phyloP scores from a whole-genome alignment of 495 filamentous ascomycete species.

The Bombardia bombarda region DNA sequence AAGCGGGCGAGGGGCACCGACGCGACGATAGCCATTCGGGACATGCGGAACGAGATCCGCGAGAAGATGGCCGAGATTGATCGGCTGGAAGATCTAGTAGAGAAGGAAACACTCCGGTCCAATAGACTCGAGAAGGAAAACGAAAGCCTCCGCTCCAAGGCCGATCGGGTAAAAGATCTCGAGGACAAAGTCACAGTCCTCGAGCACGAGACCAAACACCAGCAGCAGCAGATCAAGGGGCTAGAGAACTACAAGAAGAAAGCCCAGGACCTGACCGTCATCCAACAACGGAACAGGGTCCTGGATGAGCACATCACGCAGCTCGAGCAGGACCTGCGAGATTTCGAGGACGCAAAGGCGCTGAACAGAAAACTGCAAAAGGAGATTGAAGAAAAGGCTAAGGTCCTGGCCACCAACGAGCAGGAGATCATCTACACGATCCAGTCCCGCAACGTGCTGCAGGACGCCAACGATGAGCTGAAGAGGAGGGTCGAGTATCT shows the following conservation, averaged over 20 bases:
- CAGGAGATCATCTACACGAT: constrained; percentile 33
- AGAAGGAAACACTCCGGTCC: constrained; percentile 23
- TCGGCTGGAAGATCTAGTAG: constrained; percentile 26
- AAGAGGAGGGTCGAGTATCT: constrained; percentile 26
- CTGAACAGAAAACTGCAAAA: constrained; percentile 50
- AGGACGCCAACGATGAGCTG: constrained; percentile 23
- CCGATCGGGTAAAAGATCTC: constrained; percentile 34
- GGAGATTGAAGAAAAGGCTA: constrained; percentile 26
- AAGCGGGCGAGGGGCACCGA: constrained; percentile 21
- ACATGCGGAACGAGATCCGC: constrained; percentile 33
- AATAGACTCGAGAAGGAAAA: constrained; percentile 35
- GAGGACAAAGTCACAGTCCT: constrained; percentile 55
- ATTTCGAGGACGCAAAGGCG: constrained; percentile 49
- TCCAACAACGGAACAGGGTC: constrained; percentile 41
- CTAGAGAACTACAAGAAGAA: constrained; percentile 70
- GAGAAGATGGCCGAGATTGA: constrained; percentile 30
- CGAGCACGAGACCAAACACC: constrained; percentile 62
- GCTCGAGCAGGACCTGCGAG: constrained; percentile 62
- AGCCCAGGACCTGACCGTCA: constrained; percentile 48
- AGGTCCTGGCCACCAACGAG: constrained; percentile 31
- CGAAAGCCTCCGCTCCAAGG: constrained; percentile 33
- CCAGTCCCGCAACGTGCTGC: constrained; percentile 25
- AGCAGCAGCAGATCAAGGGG: constrained; percentile 72
- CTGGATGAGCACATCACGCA: constrained; percentile 27
- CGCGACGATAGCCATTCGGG: constrained; percentile 19